phyloP scores from a whole-genome alignment of 495 filamentous ascomycete genomes.

The Lasiosphaeriaceae sp. region DNA sequence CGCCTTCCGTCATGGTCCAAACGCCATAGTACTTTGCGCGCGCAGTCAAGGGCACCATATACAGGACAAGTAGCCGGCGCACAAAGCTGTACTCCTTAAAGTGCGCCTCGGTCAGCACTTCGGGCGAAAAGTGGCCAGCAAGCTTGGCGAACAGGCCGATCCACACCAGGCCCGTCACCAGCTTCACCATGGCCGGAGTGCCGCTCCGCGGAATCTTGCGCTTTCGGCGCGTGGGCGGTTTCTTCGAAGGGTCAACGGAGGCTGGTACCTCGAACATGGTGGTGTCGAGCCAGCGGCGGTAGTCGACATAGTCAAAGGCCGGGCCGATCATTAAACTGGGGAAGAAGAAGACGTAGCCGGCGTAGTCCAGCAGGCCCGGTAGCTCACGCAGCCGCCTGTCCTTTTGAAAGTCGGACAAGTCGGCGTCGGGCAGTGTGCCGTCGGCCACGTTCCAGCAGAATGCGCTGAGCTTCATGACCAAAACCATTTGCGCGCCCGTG shows the following conservation, averaged over 20 bases:
- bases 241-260: conserved; percentile 71
- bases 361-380: conserved; percentile 72
- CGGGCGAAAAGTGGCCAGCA: conserved; percentile 57
- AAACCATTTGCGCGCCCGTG: conserved; percentile 95
- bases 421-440: conserved; percentile 70
- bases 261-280: conserved; percentile 88
- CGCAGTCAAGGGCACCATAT: conserved; percentile 76
- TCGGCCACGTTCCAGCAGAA: conserved; percentile 99
- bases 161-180: conserved; percentile 68
- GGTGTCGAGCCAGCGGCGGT: conserved; percentile 86
- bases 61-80: conserved; percentile 67
- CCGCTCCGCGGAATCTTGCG: conserved; percentile 91
- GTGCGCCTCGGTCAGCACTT: conserved; percentile 52
- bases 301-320: conserved; percentile 91
- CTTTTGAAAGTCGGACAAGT: conserved; percentile 81
- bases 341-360: conserved; percentile 92
- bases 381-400: conserved; percentile 72
- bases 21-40: conserved; percentile 94
- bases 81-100: conserved; percentile 66
- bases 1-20: conserved; percentile 88
- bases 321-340: conserved; percentile 83
- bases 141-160: conserved; percentile 75
- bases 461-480: conserved; percentile 95
- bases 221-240: conserved; percentile 82
- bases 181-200: conserved; percentile 78